phyloP scores from a whole-genome alignment of 2,329 filamentous ascomycete species.

The Stemphylium beticola region DNA sequence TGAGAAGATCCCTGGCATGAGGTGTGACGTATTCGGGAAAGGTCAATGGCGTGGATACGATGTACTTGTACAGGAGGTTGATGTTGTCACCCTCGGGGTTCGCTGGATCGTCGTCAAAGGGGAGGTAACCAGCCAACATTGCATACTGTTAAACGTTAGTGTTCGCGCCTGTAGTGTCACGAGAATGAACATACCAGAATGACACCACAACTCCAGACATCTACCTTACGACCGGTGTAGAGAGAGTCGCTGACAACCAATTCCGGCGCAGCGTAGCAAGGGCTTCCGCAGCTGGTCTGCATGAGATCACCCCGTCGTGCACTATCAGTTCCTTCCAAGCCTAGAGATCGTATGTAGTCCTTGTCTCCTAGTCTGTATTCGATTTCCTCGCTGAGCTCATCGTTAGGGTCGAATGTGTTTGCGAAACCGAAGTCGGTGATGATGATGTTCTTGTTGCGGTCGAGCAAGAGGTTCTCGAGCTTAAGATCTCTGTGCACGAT shows the following conservation, averaged over 20 bases:
- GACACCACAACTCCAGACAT: conserved; percentile 99
- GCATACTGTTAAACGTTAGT: conserved; percentile 72
- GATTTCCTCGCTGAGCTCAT: conserved; percentile 88
- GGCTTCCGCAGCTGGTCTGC: conserved; percentile 98
- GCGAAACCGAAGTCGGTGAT: conserved; percentile 99
- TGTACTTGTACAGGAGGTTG: conserved; percentile 98
- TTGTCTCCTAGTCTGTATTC: conserved; percentile 86
- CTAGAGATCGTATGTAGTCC: conserved; percentile 84
- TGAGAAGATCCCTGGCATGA: conserved; percentile 88
- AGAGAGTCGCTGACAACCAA: conserved; percentile 96
- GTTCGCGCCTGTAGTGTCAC: background rate
- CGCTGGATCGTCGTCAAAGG: conserved; percentile 96
- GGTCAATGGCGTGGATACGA: conserved; percentile 93
- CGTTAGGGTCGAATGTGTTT: conserved; percentile 90
- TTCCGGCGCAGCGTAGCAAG: conserved; percentile 96
- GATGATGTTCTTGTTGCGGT: conserved; percentile 98
- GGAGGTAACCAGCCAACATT: conserved; percentile 96
- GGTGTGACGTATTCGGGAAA: conserved; percentile 99
- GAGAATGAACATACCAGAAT: conserved; percentile 75
- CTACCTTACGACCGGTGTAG: conserved; percentile 96
- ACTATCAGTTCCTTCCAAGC: conserved; percentile 82
- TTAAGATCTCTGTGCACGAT: conserved; percentile 98
- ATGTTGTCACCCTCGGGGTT: conserved; percentile 99
- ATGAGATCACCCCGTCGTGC: conserved; percentile 89
- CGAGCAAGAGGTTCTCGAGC: conserved; percentile 91